Percentiles rank a stretch among this genome's conserved stretches.
phyloP scores from a whole-genome alignment of 148 eudicot species.

The Camellia granthamiana region DNA sequence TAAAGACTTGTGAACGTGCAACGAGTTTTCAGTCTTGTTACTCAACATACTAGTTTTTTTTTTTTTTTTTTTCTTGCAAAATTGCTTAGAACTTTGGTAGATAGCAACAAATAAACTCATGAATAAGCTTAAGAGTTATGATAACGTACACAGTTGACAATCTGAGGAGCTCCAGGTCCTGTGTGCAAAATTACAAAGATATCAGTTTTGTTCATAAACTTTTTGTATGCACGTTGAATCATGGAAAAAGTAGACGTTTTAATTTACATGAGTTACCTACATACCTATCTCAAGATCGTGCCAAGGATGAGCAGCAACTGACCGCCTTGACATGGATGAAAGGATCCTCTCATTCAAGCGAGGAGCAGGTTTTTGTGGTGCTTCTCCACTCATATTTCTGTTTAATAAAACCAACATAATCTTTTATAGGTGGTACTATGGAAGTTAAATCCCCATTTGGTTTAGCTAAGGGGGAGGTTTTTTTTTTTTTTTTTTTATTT shows the following conservation, averaged over 20 bases:
- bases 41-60: neutral
- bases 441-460: too few species aligned
- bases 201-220: neutral
- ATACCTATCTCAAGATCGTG: conserved; percentile 86
- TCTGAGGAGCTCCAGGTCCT: conserved; percentile 23
- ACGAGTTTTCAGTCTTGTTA: neutral
- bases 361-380: conserved; percentile 24
- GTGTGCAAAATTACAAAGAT: neutral
- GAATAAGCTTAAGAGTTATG: neutral
- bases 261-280: too few species aligned
- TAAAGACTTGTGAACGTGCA: neutral
- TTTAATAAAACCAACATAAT: too few species aligned
- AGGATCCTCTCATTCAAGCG: conserved; percentile 70
- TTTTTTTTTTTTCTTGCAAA: neutral
- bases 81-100: neutral
- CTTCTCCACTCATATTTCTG: conserved; percentile 21
- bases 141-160: conserved; percentile 15
- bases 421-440: too few species aligned
- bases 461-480: too few species aligned
- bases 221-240: too few species aligned
- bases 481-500: too few species aligned
- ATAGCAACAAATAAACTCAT: neutral
- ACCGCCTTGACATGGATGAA: conserved; percentile 71
- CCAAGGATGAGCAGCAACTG: conserved; percentile 92
- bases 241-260: neutral